Base-by-base conservation (phyloP, 2,329 filamentous ascomycete genomes). In the Botrytis elliptica region DNA sequence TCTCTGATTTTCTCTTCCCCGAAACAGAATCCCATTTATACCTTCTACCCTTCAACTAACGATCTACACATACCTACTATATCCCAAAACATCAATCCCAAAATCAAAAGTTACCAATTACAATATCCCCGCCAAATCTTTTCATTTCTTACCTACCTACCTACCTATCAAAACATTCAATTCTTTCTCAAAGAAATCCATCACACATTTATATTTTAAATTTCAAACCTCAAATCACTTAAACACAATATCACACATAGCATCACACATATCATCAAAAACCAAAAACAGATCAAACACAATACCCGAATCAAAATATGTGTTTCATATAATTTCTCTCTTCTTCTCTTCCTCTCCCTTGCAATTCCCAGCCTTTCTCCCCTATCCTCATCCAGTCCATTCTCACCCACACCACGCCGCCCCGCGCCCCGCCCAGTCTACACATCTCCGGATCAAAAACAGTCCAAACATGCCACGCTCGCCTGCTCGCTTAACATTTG, bases 251-350 rank as follows among this genome's bases (percentile, higher is more conserved):
- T 62, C 59, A 62, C 36, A 18, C 36, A 40, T 16, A 29, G 4
- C 33, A 67, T 18, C 33, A n/a, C 33, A 20, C 20, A 46, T 14
- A 18, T 8, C n/a, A 59, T 9, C 29, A 9, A 36, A 33, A 59
- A 36, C 1, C 29, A 59, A 59, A 18, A 42, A n/a, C 4, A 46
- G 42, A 52, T 52, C 52, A 29, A 57, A 14, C 14, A 29, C 36
- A 40, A 29, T 40, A 22, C n/a, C 2, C 16, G 64, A 68, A 68
- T 29, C 65, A 14, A 57, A 55, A 40, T 38, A 55, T 55, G 36
- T 20, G 33, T 68, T 55, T 68, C 65, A 55, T 68, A 68, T 68
- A 40, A 68, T 68, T 16, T 38, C 46, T 40, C 46, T 66, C 29
- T 20, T 29, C 18, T 46, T 29, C 9, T n/a, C n/a, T 8, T 33